Base-by-base conservation (phyloP, 2,329 filamentous ascomycete species). In the Rhynchosporium secalis region DNA sequence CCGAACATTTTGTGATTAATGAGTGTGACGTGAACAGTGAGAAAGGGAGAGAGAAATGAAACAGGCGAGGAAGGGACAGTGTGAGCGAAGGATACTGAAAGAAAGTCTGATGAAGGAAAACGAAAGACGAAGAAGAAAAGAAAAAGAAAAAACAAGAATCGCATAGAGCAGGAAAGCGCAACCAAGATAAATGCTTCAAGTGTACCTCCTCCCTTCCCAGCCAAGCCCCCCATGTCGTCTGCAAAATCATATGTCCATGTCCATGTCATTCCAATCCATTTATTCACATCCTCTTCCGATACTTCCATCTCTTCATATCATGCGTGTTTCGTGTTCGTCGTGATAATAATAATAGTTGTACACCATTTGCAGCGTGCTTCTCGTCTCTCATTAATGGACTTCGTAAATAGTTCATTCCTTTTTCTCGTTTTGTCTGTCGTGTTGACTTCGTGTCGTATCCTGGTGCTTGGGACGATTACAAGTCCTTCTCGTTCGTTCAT, bases 341-440 rank as follows among this genome's bases (percentile, higher is more conserved):
- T 58, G 56, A 26, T 62, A 38, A 15, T 62, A 55, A 56, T 66
- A 56, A 62, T 65, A 65, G 47, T 67, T 65, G 65, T 66, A 67
- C 66, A 65, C 59, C 29, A 45, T 31, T 45, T 41, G 56, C 9
- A 5, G 33, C 45, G 43, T 56, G 38, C 28, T 60, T 40, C 29
- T 33, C 66, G 46, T 64, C 47, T 55, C 43, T 68, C 66, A 54
- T 68, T 64, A 60, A 56, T 54, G 8, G 51, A 10, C 33, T 36
- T 68, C 62, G 60, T 66, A 64, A 66, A 33, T 57, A 38, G 15
- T 13, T n/a, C 33, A 31, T 48, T n/a, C 33, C 40, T 48, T 41
- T 47, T 43, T 36, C n/a, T 28, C 40, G 40, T 41, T 47, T 43
- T 13, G 10, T 33, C n/a, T 20, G 41, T 51, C 31, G 15, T 33